These are phyloP conservation scores for Paraphaeosphaeria minitans DNA, from an alignment of 2,329 filamentous ascomycete genomes.

Conservation along the genomic window DNA sequence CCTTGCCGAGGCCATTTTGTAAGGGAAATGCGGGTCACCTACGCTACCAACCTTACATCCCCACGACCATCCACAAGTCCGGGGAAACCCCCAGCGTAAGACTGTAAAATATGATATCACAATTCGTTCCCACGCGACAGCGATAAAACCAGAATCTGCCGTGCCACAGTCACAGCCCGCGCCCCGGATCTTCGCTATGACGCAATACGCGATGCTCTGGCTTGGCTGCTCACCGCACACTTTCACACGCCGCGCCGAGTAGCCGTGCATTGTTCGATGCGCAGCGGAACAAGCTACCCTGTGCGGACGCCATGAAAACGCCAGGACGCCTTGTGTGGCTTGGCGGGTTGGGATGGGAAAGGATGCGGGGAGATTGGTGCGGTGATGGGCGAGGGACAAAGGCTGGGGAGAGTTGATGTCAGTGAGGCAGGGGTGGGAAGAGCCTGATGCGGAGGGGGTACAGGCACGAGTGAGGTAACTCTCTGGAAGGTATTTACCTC, in stretches of 20 bases:
- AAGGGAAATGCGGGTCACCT: constrained; percentile 7
- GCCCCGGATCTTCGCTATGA: constrained; percentile 16
- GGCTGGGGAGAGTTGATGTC: not conserved
- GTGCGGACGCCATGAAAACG: constrained; percentile 9
- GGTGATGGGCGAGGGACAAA: not conserved
- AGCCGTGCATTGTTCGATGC: constrained; percentile 20
- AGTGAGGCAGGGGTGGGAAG: not conserved
- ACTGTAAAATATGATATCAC: constrained; percentile 1
- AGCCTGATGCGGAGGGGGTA: not conserved
- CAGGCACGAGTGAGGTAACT: not conserved
- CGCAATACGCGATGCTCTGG: constrained; percentile 26
- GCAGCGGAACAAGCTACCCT: constrained; percentile 13
- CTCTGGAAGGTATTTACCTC: not conserved
- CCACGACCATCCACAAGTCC: not conserved
- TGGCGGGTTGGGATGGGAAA: constrained; percentile 1
- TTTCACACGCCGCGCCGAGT: constrained; percentile 10
- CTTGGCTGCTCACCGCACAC: constrained; percentile 23
- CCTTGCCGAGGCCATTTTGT: not conserved
- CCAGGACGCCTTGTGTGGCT: constrained; percentile 9
- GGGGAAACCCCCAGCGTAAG: not conserved
- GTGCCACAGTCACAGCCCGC: not conserved
- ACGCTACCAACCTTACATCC: constrained; percentile 2
- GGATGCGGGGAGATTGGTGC: not conserved
- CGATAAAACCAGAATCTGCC: not conserved
- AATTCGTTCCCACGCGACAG: not conserved